phyloP scores from a whole-genome alignment of 148 eudicot species.

The Nepenthes gracilis region DNA sequence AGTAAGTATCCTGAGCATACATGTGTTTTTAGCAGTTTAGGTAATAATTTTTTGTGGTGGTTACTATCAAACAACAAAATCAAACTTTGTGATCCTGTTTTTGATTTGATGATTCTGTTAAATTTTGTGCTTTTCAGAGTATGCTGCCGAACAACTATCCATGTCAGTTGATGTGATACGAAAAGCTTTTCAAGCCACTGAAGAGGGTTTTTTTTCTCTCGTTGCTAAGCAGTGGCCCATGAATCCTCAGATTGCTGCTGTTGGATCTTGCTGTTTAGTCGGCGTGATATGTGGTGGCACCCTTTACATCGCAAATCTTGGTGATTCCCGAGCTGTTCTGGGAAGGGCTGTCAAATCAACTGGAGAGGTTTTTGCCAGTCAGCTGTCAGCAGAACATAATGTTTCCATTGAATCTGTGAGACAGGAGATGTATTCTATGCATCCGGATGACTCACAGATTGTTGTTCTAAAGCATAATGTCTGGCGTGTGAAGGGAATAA shows the following conservation, averaged over 20 bases:
- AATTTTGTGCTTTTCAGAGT: conserved; percentile 11
- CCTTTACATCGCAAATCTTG: conserved; percentile 29
- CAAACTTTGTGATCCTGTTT: no score
- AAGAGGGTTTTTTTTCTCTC: conserved; percentile 25
- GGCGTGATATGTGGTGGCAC: conserved; percentile 26
- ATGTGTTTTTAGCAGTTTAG: neutral
- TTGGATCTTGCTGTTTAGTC: conserved; percentile 33
- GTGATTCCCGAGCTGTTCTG: conserved; percentile 36
- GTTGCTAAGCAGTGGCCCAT: conserved; percentile 31
- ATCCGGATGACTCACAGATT: conserved; percentile 29
- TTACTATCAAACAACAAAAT: no score
- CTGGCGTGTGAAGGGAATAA: conserved; percentile 30
- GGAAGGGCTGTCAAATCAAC: conserved; percentile 28
- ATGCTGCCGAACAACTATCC: conserved; percentile 20
- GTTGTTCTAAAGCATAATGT: conserved; percentile 27
- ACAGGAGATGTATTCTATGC: conserved; percentile 30
- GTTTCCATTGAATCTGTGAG: conserved; percentile 27
- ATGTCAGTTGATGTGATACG: conserved; percentile 32
- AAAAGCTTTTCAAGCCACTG: conserved; percentile 34
- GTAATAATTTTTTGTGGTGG: neutral
- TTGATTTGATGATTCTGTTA: no score
- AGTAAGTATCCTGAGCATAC: conserved; percentile 10
- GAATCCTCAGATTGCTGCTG: conserved; percentile 33
- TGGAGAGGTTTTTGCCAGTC: conserved; percentile 28
- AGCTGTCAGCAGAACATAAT: conserved; percentile 28